Evolutionary conservation across 116 monocot species (phyloP).

Genomic region (Iris pallida): DNA sequence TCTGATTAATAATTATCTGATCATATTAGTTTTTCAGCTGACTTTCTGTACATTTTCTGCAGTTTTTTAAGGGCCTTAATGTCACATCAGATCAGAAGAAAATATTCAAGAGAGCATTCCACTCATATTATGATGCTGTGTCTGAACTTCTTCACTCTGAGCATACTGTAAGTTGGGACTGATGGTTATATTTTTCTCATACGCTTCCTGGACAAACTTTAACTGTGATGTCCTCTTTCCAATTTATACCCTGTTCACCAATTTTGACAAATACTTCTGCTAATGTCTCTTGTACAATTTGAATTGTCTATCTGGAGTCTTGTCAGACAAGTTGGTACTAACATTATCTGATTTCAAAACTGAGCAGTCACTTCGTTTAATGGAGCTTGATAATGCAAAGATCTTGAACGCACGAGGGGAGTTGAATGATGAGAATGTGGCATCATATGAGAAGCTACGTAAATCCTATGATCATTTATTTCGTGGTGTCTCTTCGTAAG

Average conservation of each 20-base stretch:
- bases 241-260: neutral
- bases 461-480: conserved; percentile 84
- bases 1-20: too few relatives aligned
- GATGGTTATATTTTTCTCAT: neutral
- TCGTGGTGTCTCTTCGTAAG: conserved; percentile 96
- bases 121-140: conserved; percentile 83
- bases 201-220: neutral
- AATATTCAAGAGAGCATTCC: conserved; percentile 74
- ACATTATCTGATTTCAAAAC: neutral
- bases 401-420: conserved; percentile 88
- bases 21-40: neutral
- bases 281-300: neutral
- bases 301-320: neutral
- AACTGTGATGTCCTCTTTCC: neutral
- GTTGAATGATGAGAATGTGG: conserved; percentile 83
- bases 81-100: conserved; percentile 82
- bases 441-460: conserved; percentile 87
- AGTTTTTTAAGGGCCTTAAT: conserved; percentile 86
- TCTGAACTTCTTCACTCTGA: conserved; percentile 84
- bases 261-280: neutral
- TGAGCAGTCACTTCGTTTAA: conserved; percentile 63
- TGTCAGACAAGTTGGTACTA: conserved; percentile 2
- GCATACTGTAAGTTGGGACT: conserved; percentile 55
- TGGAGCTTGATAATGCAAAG: conserved; percentile 96
- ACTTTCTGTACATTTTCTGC: conserved; percentile 18